Evolutionary conservation across 2,329 filamentous ascomycete species (phyloP).

Genomic region (Colletotrichum sp.): DNA sequence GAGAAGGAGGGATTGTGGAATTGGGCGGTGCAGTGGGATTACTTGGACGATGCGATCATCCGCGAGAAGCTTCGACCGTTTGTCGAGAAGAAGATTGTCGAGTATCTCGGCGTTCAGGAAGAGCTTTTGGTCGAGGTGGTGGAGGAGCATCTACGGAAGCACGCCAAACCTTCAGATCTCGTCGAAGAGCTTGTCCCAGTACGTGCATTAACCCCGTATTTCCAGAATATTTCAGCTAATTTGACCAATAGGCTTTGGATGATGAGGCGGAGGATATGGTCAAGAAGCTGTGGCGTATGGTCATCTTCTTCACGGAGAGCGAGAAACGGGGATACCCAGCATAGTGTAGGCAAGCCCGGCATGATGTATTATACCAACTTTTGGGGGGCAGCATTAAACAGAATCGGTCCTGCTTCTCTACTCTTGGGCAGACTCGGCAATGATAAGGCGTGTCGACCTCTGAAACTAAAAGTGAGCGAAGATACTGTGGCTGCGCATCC

Average conservation of each 20-base stretch:
- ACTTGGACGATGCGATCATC: slow-evolving; percentile 81
- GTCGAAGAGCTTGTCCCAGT: slow-evolving; percentile 86
- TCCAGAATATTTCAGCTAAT: slow-evolving; percentile 30
- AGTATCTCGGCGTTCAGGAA: slow-evolving; percentile 95
- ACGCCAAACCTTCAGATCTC: slow-evolving; percentile 76
- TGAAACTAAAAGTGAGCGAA: background rate
- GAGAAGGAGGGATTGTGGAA: slow-evolving; percentile 87
- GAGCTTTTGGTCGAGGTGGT: slow-evolving; percentile 94
- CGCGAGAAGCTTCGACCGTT: slow-evolving; percentile 90
- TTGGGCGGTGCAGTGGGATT: slow-evolving; percentile 95
- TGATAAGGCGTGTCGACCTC: background rate
- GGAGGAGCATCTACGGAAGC: slow-evolving; percentile 81
- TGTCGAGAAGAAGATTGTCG: slow-evolving; percentile 97
- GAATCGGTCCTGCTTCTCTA: background rate
- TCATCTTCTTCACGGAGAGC: slow-evolving; percentile 96
- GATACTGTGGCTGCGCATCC: background rate
- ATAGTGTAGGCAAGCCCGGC: slow-evolving; percentile 37
- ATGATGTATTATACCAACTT: slow-evolving; percentile 14
- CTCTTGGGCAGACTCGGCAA: background rate
- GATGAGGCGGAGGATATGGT: slow-evolving; percentile 94
- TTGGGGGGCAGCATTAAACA: background rate
- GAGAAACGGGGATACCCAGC: slow-evolving; percentile 87
- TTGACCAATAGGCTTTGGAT: slow-evolving; percentile 72
- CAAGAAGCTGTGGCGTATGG: slow-evolving; percentile 97
- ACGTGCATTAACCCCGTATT: slow-evolving; percentile 39